Evolutionary conservation across 2,329 filamentous ascomycete species (phyloP).

Genomic region (Sclerotinia sclerotiorum): DNA sequence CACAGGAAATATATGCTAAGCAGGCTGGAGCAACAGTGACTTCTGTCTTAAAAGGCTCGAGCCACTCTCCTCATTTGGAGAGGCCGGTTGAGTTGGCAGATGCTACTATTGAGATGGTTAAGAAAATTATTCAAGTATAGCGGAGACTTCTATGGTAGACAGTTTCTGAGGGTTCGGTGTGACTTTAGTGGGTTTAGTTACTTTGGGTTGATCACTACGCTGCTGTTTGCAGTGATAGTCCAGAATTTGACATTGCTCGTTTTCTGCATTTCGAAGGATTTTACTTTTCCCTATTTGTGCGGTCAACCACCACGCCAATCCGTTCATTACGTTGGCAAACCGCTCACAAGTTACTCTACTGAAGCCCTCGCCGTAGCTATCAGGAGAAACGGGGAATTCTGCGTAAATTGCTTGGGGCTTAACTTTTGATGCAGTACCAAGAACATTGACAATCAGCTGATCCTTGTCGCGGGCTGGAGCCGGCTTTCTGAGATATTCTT

Average conservation of each 20-base stretch:
- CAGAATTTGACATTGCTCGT: neutral
- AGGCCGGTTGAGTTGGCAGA: neutral
- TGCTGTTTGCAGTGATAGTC: neutral
- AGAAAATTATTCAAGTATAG: neutral
- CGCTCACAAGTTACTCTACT: neutral
- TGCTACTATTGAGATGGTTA: neutral
- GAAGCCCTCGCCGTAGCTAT: neutral
- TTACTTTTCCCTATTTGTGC: neutral
- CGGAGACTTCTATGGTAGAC: too few relatives aligned
- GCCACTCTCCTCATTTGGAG: neutral
- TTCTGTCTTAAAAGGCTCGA: neutral
- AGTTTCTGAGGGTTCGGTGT: neutral
- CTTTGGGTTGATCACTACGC: neutral
- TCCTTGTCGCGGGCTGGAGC: neutral
- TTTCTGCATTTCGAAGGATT: neutral
- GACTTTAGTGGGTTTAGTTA: neutral
- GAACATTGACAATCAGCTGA: neutral
- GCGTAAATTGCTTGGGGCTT: neutral
- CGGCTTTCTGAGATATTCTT: neutral
- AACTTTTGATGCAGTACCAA: neutral
- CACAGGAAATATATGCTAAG: neutral
- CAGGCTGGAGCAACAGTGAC: neutral
- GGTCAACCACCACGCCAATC: neutral
- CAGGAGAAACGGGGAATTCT: neutral
- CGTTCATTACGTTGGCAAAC: neutral